A percentile compares a stretch with the other conserved stretches of the same genome.
These are phyloP conservation scores for Rutstroemia sydowiana DNA, from an alignment of 2,329 filamentous ascomycete genomes.

Conservation along the genomic window DNA sequence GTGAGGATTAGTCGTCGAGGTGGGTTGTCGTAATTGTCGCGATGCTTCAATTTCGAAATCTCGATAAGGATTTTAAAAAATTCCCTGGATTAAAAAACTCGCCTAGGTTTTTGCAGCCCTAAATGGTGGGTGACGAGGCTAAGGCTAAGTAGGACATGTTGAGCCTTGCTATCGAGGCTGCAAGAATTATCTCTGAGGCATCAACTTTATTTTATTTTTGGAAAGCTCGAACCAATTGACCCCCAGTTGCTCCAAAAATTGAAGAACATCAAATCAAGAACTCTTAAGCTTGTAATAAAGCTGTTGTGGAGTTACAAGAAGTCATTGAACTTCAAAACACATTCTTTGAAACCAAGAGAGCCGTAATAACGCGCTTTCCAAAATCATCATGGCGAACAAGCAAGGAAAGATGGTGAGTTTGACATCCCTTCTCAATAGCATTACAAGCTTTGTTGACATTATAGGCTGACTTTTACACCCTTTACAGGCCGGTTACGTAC, in stretches of 20 bases:
- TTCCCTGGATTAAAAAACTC: not conserved
- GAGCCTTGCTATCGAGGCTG: slow-evolving; percentile 8
- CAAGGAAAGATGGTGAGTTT: slow-evolving; percentile 97
- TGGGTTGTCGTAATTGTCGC: slow-evolving; percentile 19
- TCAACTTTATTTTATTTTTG: not conserved
- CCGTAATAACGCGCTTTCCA: slow-evolving; percentile 31
- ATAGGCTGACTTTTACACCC: slow-evolving; percentile 50
- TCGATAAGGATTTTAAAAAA: slow-evolving; percentile 5
- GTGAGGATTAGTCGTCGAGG: slow-evolving; percentile 17
- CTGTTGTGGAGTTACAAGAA: slow-evolving; percentile 28
- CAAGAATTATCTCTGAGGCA: too few relatives aligned
- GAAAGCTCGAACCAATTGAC: slow-evolving; percentile 8
- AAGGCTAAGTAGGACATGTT: slow-evolving; percentile 9
- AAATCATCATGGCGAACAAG: slow-evolving; percentile 69
- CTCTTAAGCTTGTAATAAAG: slow-evolving; percentile 18
- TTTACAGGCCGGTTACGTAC: slow-evolving; percentile 63
- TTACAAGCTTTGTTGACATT: slow-evolving; percentile 43
- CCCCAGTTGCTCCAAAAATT: not conserved
- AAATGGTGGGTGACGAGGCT: slow-evolving; percentile 8
- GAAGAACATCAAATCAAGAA: slow-evolving; percentile 11
- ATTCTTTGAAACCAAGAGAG: slow-evolving; percentile 34
- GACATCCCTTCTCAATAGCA: slow-evolving; percentile 28
- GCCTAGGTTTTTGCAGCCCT: slow-evolving; percentile 6
- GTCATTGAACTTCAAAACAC: slow-evolving; percentile 27
- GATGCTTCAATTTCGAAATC: slow-evolving; percentile 7